A percentile compares a stretch with the other conserved stretches of the same genome.
Conservation (phyloP, 495 filamentous ascomycete genomes). For the Penicillium turbatum region DNA sequence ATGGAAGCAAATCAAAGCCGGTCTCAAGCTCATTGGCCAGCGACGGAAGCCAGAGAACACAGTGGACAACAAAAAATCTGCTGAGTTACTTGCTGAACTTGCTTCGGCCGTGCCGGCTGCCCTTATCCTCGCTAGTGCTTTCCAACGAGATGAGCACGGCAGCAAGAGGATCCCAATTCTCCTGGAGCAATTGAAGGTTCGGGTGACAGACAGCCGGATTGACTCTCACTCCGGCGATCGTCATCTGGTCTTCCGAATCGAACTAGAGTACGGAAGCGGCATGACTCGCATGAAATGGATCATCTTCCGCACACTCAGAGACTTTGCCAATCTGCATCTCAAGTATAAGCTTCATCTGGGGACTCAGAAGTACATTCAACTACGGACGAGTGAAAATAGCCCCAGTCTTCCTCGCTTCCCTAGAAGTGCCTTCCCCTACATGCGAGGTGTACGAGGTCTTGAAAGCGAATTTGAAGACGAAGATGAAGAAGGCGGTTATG, state of each 20-base stretch:
- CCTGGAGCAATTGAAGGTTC: slow-evolving; percentile 89
- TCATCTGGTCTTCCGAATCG: slow-evolving; percentile 84
- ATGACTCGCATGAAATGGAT: slow-evolving; percentile 97
- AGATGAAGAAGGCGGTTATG: slow-evolving; percentile 62
- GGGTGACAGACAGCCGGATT: slow-evolving; percentile 74
- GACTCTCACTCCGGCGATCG: slow-evolving; percentile 62
- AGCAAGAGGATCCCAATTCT: slow-evolving; percentile 92
- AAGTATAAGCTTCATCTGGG: slow-evolving; percentile 82
- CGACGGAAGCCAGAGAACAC: slow-evolving; percentile 72
- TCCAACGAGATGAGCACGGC: slow-evolving; percentile 93
- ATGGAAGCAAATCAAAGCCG: slow-evolving; percentile 84
- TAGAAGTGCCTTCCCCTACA: slow-evolving; percentile 84
- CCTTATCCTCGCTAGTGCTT: slow-evolving; percentile 91
- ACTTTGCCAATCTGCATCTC: slow-evolving; percentile 89
- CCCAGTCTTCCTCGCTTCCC: slow-evolving; percentile 79
- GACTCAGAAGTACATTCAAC: slow-evolving; percentile 72
- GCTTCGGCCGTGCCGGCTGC: slow-evolving; percentile 88
- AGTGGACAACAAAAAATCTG: slow-evolving; percentile 91
- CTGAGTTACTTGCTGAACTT: slow-evolving; percentile 92
- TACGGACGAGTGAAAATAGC: slow-evolving; percentile 50
- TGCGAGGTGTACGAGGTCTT: slow-evolving; percentile 75
- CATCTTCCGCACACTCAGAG: slow-evolving; percentile 76
- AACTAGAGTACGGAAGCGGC: slow-evolving; percentile 93
- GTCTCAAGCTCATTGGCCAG: slow-evolving; percentile 75
- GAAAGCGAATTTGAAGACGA: slow-evolving; percentile 77